Conservation (phyloP, 2,329 filamentous ascomycete species). For the Nemania diffusa region DNA sequence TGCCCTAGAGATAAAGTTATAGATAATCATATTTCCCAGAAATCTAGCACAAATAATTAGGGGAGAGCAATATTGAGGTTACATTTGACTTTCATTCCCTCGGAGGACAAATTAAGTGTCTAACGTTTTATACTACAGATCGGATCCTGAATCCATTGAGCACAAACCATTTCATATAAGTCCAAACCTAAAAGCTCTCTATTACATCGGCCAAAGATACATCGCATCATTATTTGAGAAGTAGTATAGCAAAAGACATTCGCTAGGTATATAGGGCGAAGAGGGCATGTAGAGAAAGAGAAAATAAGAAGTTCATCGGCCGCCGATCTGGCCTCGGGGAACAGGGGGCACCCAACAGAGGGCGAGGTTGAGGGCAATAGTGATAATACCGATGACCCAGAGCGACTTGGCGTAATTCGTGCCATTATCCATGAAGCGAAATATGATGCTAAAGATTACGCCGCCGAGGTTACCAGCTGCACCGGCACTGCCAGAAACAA, state of each 20-base stretch:
- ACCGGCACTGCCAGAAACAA: conserved; percentile 80
- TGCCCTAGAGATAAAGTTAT: too few species aligned
- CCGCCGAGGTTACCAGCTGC: conserved; percentile 87
- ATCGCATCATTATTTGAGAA: background rate
- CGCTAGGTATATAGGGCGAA: background rate
- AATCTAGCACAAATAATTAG: too few species aligned
- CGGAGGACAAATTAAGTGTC: background rate
- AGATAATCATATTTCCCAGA: too few species aligned
- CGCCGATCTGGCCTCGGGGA: conserved; percentile 64
- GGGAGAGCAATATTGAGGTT: too few species aligned
- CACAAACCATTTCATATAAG: background rate
- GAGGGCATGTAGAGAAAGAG: background rate
- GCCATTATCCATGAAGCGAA: conserved; percentile 74
- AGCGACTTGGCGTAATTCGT: conserved; percentile 75
- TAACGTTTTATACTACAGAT: background rate
- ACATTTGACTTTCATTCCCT: background rate
- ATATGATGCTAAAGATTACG: conserved; percentile 84
- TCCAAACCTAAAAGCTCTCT: background rate
- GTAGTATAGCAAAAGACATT: background rate
- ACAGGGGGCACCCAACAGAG: conserved; percentile 67
- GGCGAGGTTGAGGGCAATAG: conserved; percentile 73
- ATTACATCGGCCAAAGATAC: conserved; percentile 13
- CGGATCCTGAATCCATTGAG: background rate
- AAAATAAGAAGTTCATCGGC: conserved; percentile 46
- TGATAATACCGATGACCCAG: conserved; percentile 85